Evolutionary conservation across 495 filamentous ascomycete species (phyloP).

Genomic region (Lasiosphaeria ovina): DNA sequence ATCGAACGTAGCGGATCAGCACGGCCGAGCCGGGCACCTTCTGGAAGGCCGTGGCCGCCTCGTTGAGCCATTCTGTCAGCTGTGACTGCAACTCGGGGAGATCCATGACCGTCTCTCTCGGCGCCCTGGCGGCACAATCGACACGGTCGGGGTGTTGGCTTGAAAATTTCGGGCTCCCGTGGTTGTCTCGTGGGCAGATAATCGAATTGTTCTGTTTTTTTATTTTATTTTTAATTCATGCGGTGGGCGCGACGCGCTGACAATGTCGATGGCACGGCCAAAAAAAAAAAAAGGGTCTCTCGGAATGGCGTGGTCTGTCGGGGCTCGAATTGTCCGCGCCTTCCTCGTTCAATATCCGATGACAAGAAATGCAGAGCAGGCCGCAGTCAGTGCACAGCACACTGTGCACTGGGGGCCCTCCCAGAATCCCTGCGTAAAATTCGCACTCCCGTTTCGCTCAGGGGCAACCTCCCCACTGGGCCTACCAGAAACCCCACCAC

Average conservation of each 20-base stretch:
- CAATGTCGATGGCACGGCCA: neutral
- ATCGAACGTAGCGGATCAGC: constrained; percentile 89
- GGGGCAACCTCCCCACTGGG: neutral
- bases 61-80: constrained; percentile 62
- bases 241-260: neutral
- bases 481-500: neutral
- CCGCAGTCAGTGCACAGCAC: too few relatives aligned
- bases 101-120: constrained; percentile 57
- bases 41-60: constrained; percentile 72
- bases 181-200: too few relatives aligned
- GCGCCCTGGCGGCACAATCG: neutral
- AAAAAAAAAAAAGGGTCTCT: neutral
- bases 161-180: neutral
- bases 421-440: neutral
- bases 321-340: neutral
- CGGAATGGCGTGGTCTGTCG: neutral
- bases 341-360: too few relatives aligned
- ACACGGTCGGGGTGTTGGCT: neutral
- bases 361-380: too few relatives aligned
- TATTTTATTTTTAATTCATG: too few relatives aligned
- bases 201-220: too few relatives aligned
- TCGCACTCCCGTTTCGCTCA: constrained; percentile 2
- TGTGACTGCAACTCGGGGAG: constrained; percentile 74
- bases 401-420: too few relatives aligned
- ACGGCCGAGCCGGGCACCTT: constrained; percentile 91